Conservation (phyloP, 306 rosid genomes). For the Casuarina cunninghamiana region DNA sequence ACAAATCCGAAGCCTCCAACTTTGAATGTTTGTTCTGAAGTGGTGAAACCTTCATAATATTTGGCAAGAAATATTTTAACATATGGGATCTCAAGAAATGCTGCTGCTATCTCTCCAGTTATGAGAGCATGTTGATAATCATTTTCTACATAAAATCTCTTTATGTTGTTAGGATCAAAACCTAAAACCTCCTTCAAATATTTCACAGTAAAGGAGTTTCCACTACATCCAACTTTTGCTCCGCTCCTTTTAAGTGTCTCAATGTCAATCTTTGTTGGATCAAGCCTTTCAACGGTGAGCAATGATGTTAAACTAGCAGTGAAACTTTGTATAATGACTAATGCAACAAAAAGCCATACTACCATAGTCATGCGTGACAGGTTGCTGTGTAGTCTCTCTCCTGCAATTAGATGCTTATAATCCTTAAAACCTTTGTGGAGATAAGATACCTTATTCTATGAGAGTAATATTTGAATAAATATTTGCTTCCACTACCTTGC, state of each 20-base stretch:
- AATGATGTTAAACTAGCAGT: slow-evolving; percentile 20
- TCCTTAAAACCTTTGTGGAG: too few species aligned
- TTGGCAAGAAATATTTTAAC: slow-evolving; percentile 23
- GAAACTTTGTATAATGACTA: slow-evolving; percentile 16
- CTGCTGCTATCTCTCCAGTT: slow-evolving; percentile 8
- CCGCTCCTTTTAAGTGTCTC: slow-evolving; percentile 11
- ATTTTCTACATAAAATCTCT: slow-evolving; percentile 1
- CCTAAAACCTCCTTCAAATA: slow-evolving; percentile 16
- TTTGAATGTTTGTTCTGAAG: slow-evolving; percentile 16
- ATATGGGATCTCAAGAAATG: slow-evolving; percentile 21
- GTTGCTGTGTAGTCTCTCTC: slow-evolving; percentile 12
- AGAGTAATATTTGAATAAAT: too few species aligned
- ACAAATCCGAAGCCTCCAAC: slow-evolving; percentile 31
- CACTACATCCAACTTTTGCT: slow-evolving; percentile 25
- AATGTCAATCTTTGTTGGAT: background rate
- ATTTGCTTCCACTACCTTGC: too few species aligned
- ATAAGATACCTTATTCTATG: too few species aligned
- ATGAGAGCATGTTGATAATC: slow-evolving; percentile 14
- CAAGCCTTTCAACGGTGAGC: slow-evolving; percentile 12
- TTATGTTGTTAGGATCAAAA: slow-evolving; percentile 21
- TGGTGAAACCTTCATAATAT: slow-evolving; percentile 15
- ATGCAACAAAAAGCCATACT: slow-evolving; percentile 23
- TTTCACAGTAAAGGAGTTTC: slow-evolving; percentile 2
- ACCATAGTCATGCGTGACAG: slow-evolving; percentile 3
- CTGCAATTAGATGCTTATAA: background rate